Conservation (phyloP, 495 filamentous ascomycete species). For the Apiosordaria backusii region DNA sequence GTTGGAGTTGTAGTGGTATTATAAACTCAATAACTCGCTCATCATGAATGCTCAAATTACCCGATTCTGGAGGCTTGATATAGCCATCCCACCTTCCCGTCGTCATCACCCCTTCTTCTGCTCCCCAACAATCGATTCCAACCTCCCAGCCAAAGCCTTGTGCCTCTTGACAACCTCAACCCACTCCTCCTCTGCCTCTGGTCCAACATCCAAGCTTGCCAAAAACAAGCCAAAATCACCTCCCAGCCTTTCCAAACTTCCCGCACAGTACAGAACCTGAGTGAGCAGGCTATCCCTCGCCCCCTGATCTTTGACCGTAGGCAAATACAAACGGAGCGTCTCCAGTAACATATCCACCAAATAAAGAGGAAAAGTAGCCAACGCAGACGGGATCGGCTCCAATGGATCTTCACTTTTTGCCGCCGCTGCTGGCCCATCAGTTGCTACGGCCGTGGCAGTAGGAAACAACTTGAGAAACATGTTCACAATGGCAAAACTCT, state of each 20-base stretch:
- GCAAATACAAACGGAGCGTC: conserved; percentile 75
- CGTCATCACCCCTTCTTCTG: conserved; percentile 30
- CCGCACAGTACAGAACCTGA: conserved; percentile 92
- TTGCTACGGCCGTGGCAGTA: conserved; percentile 30
- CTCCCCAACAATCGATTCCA: conserved; percentile 77
- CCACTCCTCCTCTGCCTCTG: conserved; percentile 70
- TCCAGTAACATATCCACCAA: conserved; percentile 77
- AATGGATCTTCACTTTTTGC: conserved; percentile 50
- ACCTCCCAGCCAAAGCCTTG: conserved; percentile 73
- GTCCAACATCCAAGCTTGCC: conserved; percentile 57
- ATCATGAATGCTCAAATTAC: background rate
- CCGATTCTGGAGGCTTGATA: background rate
- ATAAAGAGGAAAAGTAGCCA: conserved; percentile 82
- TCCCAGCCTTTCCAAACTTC: conserved; percentile 85
- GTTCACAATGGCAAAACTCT: conserved; percentile 90
- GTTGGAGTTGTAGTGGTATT: background rate
- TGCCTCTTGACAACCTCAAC: conserved; percentile 90
- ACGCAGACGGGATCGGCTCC: conserved; percentile 66
- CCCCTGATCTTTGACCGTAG: conserved; percentile 74
- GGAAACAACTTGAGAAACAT: conserved; percentile 91
- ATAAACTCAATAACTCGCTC: background rate
- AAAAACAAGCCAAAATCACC: conserved; percentile 90
- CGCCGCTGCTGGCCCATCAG: background rate
- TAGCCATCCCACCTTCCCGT: background rate
- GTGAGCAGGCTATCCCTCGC: conserved; percentile 84